Conservation (phyloP, 1,284 basidiomycete species). For the Cryptococcus amylolentus region DNA sequence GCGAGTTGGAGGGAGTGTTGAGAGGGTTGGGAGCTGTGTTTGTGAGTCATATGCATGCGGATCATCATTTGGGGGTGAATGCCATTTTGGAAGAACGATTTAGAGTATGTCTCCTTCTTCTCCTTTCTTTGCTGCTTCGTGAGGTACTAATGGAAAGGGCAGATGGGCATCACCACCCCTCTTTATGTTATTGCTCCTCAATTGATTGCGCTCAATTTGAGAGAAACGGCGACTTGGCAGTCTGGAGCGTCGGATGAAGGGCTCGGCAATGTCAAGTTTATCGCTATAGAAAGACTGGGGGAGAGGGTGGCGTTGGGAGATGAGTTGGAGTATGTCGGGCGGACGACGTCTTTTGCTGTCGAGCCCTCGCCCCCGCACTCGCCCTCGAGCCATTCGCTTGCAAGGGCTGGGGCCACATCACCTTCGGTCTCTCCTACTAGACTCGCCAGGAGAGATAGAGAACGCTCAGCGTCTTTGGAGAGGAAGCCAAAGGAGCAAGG, state of each 20-base stretch:
- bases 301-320: conserved; percentile 4
- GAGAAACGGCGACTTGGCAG: conserved; percentile 47
- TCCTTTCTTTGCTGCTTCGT: background rate
- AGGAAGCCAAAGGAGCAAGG: conserved; percentile 10
- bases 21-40: conserved; percentile 74
- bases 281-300: conserved; percentile 28
- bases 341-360: no score
- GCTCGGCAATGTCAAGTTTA: conserved; percentile 39
- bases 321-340: background rate
- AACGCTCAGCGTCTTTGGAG: background rate
- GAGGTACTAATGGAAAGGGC: background rate
- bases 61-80: conserved; percentile 84
- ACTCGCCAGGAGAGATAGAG: no score
- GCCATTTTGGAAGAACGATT: conserved; percentile 70
- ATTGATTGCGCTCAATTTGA: conserved; percentile 46
- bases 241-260: conserved; percentile 19
- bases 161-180: conserved; percentile 29
- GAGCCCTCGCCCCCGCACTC: no score
- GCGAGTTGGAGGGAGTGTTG: conserved; percentile 53
- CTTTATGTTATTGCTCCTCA: conserved; percentile 64
- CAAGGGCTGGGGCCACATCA: no score
- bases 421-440: no score
- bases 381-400: no score
- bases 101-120: conserved; percentile 55
- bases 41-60: conserved; percentile 86